Evolutionary conservation across 768 basidiomycete species (phyloP).

Genomic region (Postia placenta): DNA sequence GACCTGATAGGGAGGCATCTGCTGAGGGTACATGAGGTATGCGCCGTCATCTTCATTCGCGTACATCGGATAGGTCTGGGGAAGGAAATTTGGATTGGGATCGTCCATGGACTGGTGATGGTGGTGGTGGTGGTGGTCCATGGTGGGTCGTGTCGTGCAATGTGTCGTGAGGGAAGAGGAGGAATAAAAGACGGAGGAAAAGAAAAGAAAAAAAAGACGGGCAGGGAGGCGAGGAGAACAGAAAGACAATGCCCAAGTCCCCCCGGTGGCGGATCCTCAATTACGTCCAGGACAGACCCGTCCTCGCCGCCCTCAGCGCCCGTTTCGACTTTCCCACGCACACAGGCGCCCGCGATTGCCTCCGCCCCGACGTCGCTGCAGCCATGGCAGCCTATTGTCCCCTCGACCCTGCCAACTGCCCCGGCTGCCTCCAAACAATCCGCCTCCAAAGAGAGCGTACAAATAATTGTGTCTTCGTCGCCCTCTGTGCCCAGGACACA

Average conservation of each 20-base stretch:
- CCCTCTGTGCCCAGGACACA: too few species aligned
- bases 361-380: background rate
- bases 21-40: slow-evolving; percentile 32
- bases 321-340: slow-evolving; percentile 11
- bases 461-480: too few species aligned
- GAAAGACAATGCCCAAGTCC: slow-evolving; percentile 21
- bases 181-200: slow-evolving; percentile 27
- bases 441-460: background rate
- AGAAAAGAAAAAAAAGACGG: slow-evolving; percentile 27
- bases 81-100: slow-evolving; percentile 23
- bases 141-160: slow-evolving; percentile 17
- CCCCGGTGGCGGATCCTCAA: slow-evolving; percentile 22
- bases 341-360: slow-evolving; percentile 8
- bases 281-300: slow-evolving; percentile 16
- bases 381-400: slow-evolving; percentile 7
- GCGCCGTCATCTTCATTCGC: slow-evolving; percentile 26
- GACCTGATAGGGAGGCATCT: slow-evolving; percentile 54
- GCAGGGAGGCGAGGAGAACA: slow-evolving; percentile 27
- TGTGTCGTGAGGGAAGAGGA: slow-evolving; percentile 15
- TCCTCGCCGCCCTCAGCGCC: slow-evolving; percentile 5
- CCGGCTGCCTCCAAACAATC: background rate
- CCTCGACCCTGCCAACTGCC: background rate
- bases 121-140: slow-evolving; percentile 15
- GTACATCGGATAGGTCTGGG: slow-evolving; percentile 28
- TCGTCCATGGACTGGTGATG: slow-evolving; percentile 24